Base-by-base conservation (phyloP, 176 grass and related monocot genomes). In the Aegilops longissima region DNA sequence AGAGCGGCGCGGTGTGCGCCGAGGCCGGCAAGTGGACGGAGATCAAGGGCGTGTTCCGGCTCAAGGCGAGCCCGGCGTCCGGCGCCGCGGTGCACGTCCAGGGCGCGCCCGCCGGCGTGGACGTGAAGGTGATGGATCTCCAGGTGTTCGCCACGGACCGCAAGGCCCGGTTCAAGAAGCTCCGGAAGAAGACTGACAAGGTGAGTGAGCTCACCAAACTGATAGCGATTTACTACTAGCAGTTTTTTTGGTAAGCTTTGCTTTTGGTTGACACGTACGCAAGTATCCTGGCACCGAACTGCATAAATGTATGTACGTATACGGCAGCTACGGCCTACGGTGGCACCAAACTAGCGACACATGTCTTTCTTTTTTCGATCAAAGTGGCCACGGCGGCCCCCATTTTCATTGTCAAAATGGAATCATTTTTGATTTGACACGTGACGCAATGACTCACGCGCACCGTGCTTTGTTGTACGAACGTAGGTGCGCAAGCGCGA, bases 11-110 rank as follows among this genome's bases (percentile, higher is more conserved):
- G 8, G 86, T 93, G 5, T 77, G 85, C 61, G 88, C 77, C 0
- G 36, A 61, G n/a, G 34, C 70, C 4, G 86, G 84, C 1, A 64
- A 68, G 63, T 95, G 93, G 91, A 80, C 89, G 73, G 93, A 95
- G 86, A 82, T 95, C 64, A 92, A 90, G 84, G 93, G 93, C 51
- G 83, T 89, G 29, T 93, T 95, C 72, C 81, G 91, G 72, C 81
- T 91, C 38, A 92, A 91, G 83, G 29, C 33, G 39, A 79, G 34
- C 81, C 84, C 16, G 7, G 12, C 61, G 40, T 77, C 84, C 39
- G 59, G 17, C 16, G 86, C 79, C 8, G 49, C 59, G 42, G 91
- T 95, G 42, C 86, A 61, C 40, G 72, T 95, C 36, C 93, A 95
- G 14, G 93, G 93, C 80, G 80, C 93, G 21, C 75, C 90, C 0